Evolutionary conservation across 441 rosid genomes (phyloP).

Genomic region (Erodium trifolium): DNA sequence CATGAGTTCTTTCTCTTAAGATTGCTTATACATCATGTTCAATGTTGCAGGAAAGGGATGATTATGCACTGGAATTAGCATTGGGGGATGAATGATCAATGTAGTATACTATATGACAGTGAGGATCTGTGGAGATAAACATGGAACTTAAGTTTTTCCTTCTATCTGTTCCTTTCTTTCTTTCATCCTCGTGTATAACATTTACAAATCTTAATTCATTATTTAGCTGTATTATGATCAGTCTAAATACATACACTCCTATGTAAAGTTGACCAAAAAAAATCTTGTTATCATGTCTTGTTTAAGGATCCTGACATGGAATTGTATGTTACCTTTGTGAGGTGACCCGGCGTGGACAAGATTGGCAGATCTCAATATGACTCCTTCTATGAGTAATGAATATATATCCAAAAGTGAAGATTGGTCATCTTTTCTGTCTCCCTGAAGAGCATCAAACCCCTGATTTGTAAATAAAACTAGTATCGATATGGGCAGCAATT

Average conservation of each 20-base stretch:
- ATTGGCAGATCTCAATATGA: background rate
- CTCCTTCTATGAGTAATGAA: background rate
- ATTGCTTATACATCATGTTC: slow-evolving; percentile 16
- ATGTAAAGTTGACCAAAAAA: background rate
- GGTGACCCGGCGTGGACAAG: background rate
- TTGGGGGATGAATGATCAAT: slow-evolving; percentile 62
- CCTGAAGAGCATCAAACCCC: background rate
- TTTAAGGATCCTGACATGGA: background rate
- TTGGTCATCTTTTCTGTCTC: background rate
- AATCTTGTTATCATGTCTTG: background rate
- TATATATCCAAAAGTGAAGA: background rate
- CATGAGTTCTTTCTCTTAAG: background rate
- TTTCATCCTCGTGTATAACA: too few species aligned
- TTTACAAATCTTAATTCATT: background rate
- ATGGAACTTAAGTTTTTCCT: background rate
- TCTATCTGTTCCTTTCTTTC: background rate
- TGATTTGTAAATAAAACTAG: background rate
- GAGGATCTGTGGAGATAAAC: slow-evolving; percentile 16
- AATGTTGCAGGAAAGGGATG: slow-evolving; percentile 73
- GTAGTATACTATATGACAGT: background rate
- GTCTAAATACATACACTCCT: background rate
- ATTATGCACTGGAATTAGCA: slow-evolving; percentile 87
- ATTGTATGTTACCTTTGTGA: background rate
- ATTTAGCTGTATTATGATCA: slow-evolving; percentile 2
- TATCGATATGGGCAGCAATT: background rate